A percentile compares a stretch with the other conserved stretches of the same genome.
Conservation (phyloP, 2,329 filamentous ascomycete genomes). For the Clarireedia monteithiana region DNA sequence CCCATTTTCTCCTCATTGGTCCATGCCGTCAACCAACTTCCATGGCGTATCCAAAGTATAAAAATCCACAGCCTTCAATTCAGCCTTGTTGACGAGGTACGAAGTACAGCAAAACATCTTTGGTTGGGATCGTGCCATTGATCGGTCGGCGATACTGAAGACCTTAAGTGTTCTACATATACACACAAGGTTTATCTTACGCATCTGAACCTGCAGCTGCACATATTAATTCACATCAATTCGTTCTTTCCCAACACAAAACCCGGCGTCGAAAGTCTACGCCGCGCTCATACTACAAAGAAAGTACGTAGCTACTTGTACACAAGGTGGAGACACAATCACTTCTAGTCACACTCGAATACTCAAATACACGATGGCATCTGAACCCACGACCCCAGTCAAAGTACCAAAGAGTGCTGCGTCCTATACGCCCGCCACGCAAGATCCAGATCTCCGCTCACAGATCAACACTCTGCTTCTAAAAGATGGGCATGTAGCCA, state of each 20-base stretch:
- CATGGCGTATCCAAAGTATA: neutral
- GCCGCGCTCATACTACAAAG: neutral
- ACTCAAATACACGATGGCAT: constrained; percentile 15
- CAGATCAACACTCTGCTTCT: constrained; percentile 54
- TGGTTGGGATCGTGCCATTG: neutral
- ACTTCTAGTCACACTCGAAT: neutral
- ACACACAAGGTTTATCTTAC: no score
- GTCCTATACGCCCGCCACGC: constrained; percentile 51
- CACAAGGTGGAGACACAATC: no score
- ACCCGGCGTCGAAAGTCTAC: no score
- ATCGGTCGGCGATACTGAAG: no score
- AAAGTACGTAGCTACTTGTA: neutral
- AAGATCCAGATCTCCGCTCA: constrained; percentile 54
- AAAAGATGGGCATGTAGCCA: constrained; percentile 50
- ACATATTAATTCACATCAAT: no score
- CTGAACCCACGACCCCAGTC: constrained; percentile 40
- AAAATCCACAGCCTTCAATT: constrained; percentile 3
- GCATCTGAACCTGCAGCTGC: no score
- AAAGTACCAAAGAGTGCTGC: constrained; percentile 50
- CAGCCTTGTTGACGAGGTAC: constrained; percentile 8
- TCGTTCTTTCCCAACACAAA: no score
- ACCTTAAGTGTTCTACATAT: neutral
- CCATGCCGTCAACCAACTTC: neutral
- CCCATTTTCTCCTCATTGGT: neutral
- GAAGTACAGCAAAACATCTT: neutral